Base-by-base conservation (phyloP, 1,139 yeast species). In the Sugiyamaella sp. region DNA sequence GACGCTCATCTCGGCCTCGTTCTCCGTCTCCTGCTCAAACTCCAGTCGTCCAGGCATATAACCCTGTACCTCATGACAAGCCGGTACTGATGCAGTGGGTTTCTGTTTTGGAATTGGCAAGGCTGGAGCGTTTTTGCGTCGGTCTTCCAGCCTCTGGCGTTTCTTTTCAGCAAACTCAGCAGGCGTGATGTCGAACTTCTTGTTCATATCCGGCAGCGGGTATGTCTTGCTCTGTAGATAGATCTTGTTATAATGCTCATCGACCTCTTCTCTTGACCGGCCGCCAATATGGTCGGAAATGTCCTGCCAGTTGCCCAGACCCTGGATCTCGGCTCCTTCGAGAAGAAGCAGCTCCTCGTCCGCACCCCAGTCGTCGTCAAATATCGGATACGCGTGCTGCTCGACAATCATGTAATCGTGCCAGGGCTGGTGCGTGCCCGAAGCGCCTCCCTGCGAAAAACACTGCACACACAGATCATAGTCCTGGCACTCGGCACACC, bases 41-140 rank as follows among this genome's bases (percentile, higher is more conserved):
- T 93, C 99, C 60, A 93, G 76, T 64, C 99, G 81, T 46, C 99
- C 99, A 35, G 99, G 99, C 99, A 95, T 93, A 69, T 85, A 93
- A 2, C 97, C 98, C 71, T 93, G 98, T 58, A 93, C 83, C 66
- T 95, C 98, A 67, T 95, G 98, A 73, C 98, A 91, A 51, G 95
- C 79, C 0, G 99, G 99, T 6, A 88, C 95, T 9, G 97, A 89
- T 0, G 97, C 91, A 49, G 87, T 85, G 1, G 95, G 89, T 68
- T 90, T 91, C 54, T 85, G 82, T 53, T 91, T 90, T 20, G 95
- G 93, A 51, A 82, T 66, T 3, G 79, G 78, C 58, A 82, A 69
- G 22, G 66, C 60, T 10, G 64, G 61, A 24, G 90, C 89, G 60
- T 81, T 77, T 58, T 82, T 86, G 54, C 91, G 77, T 51, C 82